A percentile compares a stretch with the other conserved stretches of the same genome.
Conservation (phyloP, 257 asterid genomes). For the Gentiana macrophylla region DNA sequence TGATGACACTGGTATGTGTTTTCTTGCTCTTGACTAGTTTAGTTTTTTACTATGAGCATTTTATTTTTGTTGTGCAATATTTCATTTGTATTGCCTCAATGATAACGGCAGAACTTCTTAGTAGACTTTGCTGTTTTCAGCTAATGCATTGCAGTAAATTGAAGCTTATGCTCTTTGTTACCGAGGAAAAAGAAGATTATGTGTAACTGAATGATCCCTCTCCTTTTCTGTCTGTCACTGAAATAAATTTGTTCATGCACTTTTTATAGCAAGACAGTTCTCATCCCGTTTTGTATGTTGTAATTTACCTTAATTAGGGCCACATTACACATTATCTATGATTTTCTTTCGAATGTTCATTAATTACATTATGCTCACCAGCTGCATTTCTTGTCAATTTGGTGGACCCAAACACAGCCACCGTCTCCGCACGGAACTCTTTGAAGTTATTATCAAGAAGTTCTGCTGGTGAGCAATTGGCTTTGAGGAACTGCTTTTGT, state of each 20-base stretch:
- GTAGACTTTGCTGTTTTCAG: neutral
- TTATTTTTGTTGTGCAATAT: too few relatives aligned
- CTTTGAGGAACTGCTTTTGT: conserved; percentile 78
- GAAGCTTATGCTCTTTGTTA: neutral
- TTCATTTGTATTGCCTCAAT: neutral
- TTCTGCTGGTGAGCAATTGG: conserved; percentile 64
- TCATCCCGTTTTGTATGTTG: neutral
- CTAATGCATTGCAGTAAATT: neutral
- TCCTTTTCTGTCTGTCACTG: conserved; percentile 1
- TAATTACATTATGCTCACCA: conserved; percentile 21
- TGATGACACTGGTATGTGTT: conserved; percentile 79
- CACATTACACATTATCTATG: neutral
- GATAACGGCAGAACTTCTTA: neutral
- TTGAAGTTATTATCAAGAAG: conserved; percentile 51
- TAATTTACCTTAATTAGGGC: neutral
- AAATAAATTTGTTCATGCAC: neutral
- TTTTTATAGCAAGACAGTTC: neutral
- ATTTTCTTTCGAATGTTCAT: conserved; percentile 9
- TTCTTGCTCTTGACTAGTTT: neutral
- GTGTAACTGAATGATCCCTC: neutral
- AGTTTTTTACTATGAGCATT: too few relatives aligned
- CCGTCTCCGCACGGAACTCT: conserved; percentile 51
- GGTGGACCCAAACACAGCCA: conserved; percentile 85
- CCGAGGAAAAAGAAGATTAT: too few relatives aligned
- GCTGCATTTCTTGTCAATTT: conserved; percentile 76